Base-by-base conservation (phyloP, 257 asterid species). In the Przewalskia tangutica region DNA sequence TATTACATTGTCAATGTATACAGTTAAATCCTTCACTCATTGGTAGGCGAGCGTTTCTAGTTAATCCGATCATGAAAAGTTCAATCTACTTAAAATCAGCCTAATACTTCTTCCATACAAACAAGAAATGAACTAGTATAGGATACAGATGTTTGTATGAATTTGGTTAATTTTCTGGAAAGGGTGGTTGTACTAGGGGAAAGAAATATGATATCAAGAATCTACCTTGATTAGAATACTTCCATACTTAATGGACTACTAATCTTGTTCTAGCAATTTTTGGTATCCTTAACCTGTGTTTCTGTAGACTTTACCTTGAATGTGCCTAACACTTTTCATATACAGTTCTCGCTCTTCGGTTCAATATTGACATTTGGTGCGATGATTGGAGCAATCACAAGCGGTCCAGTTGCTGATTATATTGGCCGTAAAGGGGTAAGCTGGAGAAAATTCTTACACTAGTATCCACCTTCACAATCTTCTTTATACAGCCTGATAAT, bases 271-370 rank as follows among this genome's bases (percentile, higher is more conserved):
- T 9, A 77, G 51, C 7, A 11, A 18, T 56, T n/a, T 56, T 13
- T 56, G 66, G 13, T 5, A 8, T 54, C 10, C 48, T 36, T 38
- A 44, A 10, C 14, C 56, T 55, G 55, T 62, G 53, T 0, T 46
- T 2, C 59, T 18, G 54, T 79, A n/a, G 54, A 6, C 16, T 42
- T 7, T 38, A 58, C 14, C 8, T 67, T 46, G 62, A 23, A 44
- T 80, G 34, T 73, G 78, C 58, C 0, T 3, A 70, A 14, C 4
- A 73, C 12, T 83, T 44, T 81, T 10, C 58, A 11, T 77, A 38
- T 88, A 89, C 90, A 96, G 99, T 96, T 90, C 90, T 96, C 98
- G 34, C 84, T 94, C 84, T 96, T 96, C 83, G 99, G 99, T 81
- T 94, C 99, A 58, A 86, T 96, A 84, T 50, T 93, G 85, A 94